A percentile compares a stretch with the other conserved stretches of the same genome.
Evolutionary conservation across 768 basidiomycete genomes (phyloP).

Genomic region (Suillus alpinus): DNA sequence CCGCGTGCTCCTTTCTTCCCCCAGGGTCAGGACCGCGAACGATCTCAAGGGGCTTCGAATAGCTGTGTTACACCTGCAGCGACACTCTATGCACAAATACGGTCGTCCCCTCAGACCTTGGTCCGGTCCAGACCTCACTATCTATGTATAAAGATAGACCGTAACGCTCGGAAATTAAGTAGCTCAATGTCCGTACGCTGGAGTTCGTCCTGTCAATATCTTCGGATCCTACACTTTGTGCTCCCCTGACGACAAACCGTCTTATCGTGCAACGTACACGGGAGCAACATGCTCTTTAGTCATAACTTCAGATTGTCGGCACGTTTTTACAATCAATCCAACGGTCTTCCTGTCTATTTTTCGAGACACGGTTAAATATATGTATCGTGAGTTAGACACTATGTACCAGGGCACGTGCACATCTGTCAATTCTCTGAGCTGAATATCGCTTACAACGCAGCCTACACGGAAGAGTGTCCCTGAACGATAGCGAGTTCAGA

Average conservation of each 20-base stretch:
- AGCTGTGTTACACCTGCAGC: background rate
- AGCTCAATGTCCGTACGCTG: background rate
- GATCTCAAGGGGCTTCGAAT: background rate
- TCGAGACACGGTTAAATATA: background rate
- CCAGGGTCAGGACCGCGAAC: background rate
- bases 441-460: background rate
- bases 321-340: background rate
- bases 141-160: background rate
- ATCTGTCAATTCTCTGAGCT: background rate
- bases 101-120: background rate
- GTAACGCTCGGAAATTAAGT: background rate
- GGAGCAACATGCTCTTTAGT: background rate
- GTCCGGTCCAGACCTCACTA: background rate
- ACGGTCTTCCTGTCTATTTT: background rate
- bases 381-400: background rate
- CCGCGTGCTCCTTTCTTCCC: slow-evolving; percentile 1
- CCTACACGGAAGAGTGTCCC: background rate
- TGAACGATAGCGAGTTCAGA: too few species aligned
- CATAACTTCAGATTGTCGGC: background rate
- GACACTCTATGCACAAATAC: background rate
- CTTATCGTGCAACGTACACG: background rate
- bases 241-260: background rate
- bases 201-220: background rate
- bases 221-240: background rate
- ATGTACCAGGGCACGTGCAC: background rate